Evolutionary conservation across 176 grass and related monocot genomes (phyloP).

Genomic region (Oryza meyeriana): DNA sequence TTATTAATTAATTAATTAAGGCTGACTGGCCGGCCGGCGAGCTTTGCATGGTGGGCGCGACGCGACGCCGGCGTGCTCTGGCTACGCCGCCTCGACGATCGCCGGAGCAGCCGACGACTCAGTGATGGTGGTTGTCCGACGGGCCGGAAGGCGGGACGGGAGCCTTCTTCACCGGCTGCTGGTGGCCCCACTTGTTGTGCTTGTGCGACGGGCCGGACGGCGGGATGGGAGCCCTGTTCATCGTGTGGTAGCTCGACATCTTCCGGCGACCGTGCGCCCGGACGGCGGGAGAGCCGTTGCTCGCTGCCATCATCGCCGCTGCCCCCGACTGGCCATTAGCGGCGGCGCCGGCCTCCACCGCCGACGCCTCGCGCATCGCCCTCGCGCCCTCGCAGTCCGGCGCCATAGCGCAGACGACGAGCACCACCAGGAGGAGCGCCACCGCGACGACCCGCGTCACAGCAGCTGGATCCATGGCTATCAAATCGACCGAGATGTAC

Average conservation of each 20-base stretch:
- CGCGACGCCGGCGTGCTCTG: not conserved
- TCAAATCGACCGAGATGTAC: not conserved
- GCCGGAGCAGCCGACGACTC: not conserved
- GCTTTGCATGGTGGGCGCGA: not conserved
- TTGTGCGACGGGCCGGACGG: conserved; percentile 16
- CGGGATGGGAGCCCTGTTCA: not conserved
- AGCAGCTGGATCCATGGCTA: not conserved
- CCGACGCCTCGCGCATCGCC: not conserved
- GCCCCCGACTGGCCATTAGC: not conserved
- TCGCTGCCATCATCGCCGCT: not conserved
- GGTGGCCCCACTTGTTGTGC: not conserved
- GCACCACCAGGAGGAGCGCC: not conserved
- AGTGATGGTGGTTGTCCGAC: conserved; percentile 1
- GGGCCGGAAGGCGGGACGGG: conserved; percentile 30
- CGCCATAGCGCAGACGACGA: not conserved
- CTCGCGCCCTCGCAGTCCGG: conserved; percentile 18
- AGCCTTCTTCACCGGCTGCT: too few relatives aligned
- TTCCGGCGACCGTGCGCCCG: not conserved
- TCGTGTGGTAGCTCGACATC: not conserved
- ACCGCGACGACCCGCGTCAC: not conserved
- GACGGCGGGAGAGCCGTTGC: not conserved
- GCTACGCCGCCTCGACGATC: not conserved
- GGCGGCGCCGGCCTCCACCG: not conserved
- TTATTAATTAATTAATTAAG: not conserved
- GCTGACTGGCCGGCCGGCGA: not conserved